phyloP scores from a whole-genome alignment of 2,329 filamentous ascomycete species.

The Capronia americana region DNA sequence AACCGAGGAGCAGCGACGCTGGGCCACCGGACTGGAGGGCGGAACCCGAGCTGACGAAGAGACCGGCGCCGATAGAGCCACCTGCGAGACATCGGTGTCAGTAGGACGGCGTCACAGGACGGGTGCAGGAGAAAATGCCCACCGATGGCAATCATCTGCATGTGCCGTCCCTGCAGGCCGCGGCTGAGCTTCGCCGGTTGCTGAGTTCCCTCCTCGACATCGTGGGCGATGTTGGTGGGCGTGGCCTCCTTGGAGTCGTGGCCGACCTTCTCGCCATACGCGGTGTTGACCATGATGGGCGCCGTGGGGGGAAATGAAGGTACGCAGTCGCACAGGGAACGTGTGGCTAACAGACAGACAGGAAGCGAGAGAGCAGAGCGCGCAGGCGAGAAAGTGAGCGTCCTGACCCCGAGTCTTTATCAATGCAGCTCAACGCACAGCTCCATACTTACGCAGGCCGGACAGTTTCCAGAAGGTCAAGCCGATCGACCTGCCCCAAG shows the following conservation, averaged over 20 bases:
- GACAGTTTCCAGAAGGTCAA: not conserved
- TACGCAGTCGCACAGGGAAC: not conserved
- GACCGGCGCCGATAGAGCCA: constrained; percentile 48
- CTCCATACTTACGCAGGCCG: not conserved
- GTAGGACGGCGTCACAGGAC: not conserved
- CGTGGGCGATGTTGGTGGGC: constrained; percentile 8
- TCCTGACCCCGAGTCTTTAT: not conserved
- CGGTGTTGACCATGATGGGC: constrained; percentile 24
- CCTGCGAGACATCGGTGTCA: constrained; percentile 35
- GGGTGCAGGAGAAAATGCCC: not conserved
- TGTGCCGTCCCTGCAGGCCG: constrained; percentile 56
- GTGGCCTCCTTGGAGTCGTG: constrained; percentile 11
- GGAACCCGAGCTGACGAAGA: constrained; percentile 38
- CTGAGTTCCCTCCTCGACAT: constrained; percentile 25
- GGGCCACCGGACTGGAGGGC: constrained; percentile 48
- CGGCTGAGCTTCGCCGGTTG: constrained; percentile 13
- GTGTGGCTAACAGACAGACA: not conserved
- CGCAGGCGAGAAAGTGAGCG: not conserved
- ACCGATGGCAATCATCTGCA: constrained; percentile 42
- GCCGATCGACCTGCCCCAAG: constrained; percentile 2
- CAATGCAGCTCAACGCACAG: not conserved
- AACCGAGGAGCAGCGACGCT: constrained; percentile 49
- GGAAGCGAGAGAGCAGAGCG: not conserved
- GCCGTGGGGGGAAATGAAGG: not conserved
- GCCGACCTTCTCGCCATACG: constrained; percentile 17